These are phyloP conservation scores for Aspergillus sp. DNA, from an alignment of 2,329 filamentous ascomycete species.

Conservation along the genomic window DNA sequence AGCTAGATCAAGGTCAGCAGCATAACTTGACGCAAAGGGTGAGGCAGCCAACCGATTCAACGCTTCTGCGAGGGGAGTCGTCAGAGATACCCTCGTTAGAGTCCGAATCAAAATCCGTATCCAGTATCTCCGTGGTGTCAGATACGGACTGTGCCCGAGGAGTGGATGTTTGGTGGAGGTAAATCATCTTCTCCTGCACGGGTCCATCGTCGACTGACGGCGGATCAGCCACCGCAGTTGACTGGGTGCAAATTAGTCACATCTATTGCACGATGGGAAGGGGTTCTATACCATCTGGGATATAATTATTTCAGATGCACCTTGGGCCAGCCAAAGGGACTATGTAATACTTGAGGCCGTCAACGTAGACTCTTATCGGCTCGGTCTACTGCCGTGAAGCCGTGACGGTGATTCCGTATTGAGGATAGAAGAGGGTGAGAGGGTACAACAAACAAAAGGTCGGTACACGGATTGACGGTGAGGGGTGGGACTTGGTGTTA, in stretches of 20 bases:
- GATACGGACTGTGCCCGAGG: constrained; percentile 24
- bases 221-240: too few species aligned
- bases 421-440: too few species aligned
- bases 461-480: too few species aligned
- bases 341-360: too few species aligned
- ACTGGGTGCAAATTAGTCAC: too few species aligned
- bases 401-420: too few species aligned
- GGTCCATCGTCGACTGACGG: too few species aligned
- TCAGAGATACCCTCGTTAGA: constrained; percentile 18
- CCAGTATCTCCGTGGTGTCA: constrained; percentile 33
- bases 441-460: too few species aligned
- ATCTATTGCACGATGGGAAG: too few species aligned
- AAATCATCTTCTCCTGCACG: constrained; percentile 15
- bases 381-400: too few species aligned
- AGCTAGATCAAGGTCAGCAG: constrained; percentile 48
- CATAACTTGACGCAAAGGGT: not conserved
- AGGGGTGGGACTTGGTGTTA: not conserved
- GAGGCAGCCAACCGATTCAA: constrained; percentile 13
- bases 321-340: constrained; percentile 4
- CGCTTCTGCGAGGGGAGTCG: constrained; percentile 18
- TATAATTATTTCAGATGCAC: constrained; percentile 2
- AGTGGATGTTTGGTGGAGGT: constrained; percentile 11
- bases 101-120: constrained; percentile 36
- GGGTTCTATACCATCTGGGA: constrained; percentile 8
- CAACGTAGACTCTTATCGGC: too few species aligned